Evolutionary conservation across 2,329 filamentous ascomycete species (phyloP).

Genomic region (Periconia macrospinosa): DNA sequence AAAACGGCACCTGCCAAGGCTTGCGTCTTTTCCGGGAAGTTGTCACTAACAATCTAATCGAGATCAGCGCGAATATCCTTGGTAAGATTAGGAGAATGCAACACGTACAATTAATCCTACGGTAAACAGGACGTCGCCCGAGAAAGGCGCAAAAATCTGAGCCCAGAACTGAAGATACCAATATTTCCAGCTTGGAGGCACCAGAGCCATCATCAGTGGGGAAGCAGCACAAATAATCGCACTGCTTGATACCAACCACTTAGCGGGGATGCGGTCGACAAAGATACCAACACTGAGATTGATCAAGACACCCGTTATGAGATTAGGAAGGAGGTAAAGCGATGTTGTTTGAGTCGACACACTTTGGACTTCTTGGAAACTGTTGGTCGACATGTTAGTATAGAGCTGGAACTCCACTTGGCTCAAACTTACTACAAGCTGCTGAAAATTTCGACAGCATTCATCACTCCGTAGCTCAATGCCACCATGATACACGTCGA

Average conservation of each 20-base stretch:
- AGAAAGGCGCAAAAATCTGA: constrained; percentile 47
- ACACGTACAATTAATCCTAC: constrained; percentile 50
- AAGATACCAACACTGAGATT: constrained; percentile 52
- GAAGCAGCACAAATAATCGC: constrained; percentile 46
- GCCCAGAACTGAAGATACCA: constrained; percentile 54
- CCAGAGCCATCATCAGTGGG: constrained; percentile 60
- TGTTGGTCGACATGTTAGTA: not conserved
- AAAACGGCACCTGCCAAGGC: constrained; percentile 64
- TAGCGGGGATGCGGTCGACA: constrained; percentile 48
- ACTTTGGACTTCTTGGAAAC: constrained; percentile 46
- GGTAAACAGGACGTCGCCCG: constrained; percentile 57
- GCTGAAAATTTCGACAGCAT: constrained; percentile 42
- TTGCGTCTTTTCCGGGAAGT: constrained; percentile 59
- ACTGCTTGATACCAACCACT: constrained; percentile 44
- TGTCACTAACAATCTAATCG: constrained; percentile 51
- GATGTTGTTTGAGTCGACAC: constrained; percentile 36
- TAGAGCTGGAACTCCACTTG: not conserved
- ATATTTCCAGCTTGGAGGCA: constrained; percentile 53
- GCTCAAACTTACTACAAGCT: constrained; percentile 45
- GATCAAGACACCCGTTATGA: constrained; percentile 40
- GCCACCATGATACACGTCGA: constrained; percentile 54
- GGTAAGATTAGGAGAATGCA: no score
- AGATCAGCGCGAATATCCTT: no score
- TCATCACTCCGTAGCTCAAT: constrained; percentile 40
- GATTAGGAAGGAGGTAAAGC: constrained; percentile 47